A percentile compares a stretch with the other conserved stretches of the same genome.
Conservation (phyloP, 257 asterid species). For the Fraxinus anomala region DNA sequence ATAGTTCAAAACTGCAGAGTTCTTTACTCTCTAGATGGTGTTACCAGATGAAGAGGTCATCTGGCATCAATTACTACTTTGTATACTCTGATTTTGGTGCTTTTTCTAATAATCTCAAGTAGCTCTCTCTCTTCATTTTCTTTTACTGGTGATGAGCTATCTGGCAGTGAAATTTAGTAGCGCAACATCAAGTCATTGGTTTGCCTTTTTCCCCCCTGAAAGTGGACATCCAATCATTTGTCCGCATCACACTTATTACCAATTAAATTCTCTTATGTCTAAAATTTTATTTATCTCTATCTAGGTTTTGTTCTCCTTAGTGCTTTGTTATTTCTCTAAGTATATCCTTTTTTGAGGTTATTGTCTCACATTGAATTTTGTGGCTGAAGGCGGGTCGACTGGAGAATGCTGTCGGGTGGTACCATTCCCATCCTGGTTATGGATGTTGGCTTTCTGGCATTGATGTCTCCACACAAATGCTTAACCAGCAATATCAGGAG, state of each 20-base stretch:
- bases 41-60: not conserved
- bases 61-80: not conserved
- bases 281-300: not conserved
- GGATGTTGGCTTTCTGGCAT: conserved; percentile 99
- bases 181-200: not conserved
- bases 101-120: not conserved
- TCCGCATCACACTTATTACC: too few relatives aligned
- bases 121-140: not conserved
- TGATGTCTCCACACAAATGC: conserved; percentile 96
- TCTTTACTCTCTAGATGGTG: not conserved
- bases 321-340: not conserved
- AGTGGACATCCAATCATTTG: too few relatives aligned
- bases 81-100: not conserved
- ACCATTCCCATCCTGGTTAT: conserved; percentile 99
- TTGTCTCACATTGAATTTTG: conserved; percentile 17
- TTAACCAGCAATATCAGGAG: conserved; percentile 92
- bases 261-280: too few relatives aligned
- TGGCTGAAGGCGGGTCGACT: conserved; percentile 79
- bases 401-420: conserved; percentile 98
- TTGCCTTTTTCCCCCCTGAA: too few relatives aligned
- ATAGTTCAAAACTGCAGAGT: too few relatives aligned
- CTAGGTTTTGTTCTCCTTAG: not conserved
- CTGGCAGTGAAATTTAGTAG: not conserved
- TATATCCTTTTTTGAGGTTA: not conserved
- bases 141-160: not conserved